phyloP scores from a whole-genome alignment of 75 land plant species.

The Cupressus sempervirens region DNA sequence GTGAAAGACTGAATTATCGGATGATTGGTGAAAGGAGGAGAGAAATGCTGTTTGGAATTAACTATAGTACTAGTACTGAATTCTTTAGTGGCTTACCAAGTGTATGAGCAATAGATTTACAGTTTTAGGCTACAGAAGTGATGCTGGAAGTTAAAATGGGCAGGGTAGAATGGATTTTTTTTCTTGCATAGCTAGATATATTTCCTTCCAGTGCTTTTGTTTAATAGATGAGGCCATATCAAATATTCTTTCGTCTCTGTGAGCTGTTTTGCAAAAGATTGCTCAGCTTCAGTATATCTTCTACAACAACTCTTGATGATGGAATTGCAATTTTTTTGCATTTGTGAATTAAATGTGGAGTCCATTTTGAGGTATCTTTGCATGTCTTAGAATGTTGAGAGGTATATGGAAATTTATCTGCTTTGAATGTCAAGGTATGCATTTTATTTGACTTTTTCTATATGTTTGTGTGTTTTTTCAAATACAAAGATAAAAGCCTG shows the following conservation, averaged over 20 bases:
- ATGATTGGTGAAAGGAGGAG: slow-evolving; percentile 46
- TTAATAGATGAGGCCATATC: neutral
- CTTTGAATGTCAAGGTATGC: neutral
- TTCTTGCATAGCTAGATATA: neutral
- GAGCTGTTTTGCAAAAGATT: neutral
- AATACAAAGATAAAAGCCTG: neutral
- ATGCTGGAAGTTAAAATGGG: neutral
- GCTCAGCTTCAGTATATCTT: slow-evolving; percentile 1
- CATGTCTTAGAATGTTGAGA: neutral
- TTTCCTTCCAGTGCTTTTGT: neutral
- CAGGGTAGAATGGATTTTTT: neutral
- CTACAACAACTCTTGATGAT: neutral
- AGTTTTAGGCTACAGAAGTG: neutral
- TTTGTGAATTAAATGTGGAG: neutral
- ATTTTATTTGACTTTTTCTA: neutral
- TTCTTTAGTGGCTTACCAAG: slow-evolving; percentile 13
- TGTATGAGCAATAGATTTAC: neutral
- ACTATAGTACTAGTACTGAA: slow-evolving; percentile 33
- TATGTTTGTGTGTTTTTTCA: neutral
- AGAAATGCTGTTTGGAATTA: slow-evolving; percentile 43
- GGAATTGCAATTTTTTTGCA: neutral
- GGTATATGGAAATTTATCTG: neutral
- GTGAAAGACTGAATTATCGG: slow-evolving; percentile 25
- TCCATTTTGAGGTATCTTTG: neutral
- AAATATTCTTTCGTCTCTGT: neutral